Evolutionary conservation across 2,329 filamentous ascomycete genomes (phyloP).

Genomic region (Pseudocercospora ulei): DNA sequence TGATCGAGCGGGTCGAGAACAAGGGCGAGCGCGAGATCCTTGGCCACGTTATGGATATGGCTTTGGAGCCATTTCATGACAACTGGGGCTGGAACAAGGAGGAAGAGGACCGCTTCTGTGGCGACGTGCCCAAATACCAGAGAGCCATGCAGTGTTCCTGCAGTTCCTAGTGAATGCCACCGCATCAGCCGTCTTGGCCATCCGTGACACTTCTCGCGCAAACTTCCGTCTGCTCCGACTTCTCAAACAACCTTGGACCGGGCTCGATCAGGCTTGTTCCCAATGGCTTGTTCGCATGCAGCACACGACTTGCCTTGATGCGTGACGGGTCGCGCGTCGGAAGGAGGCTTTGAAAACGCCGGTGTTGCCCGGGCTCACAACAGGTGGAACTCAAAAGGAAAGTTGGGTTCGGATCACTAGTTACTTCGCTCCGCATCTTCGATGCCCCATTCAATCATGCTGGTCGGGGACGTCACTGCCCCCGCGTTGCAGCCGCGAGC

Average conservation of each 20-base stretch:
- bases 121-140: conserved; percentile 68
- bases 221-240: conserved; percentile 17
- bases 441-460: too few relatives aligned
- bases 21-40: conserved; percentile 71
- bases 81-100: conserved; percentile 56
- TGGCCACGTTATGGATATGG: conserved; percentile 68
- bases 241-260: conserved; percentile 25
- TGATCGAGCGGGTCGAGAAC: conserved; percentile 82
- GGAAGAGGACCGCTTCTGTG: conserved; percentile 74
- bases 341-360: background rate
- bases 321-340: background rate
- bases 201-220: conserved; percentile 12
- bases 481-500: too few relatives aligned
- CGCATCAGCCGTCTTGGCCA: conserved; percentile 4
- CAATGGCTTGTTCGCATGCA: background rate
- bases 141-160: conserved; percentile 90
- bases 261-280: background rate
- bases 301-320: background rate
- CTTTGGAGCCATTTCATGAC: conserved; percentile 74
- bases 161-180: conserved; percentile 55
- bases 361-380: conserved; percentile 1
- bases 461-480: too few relatives aligned
- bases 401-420: too few relatives aligned
- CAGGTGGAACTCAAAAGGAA: too few relatives aligned
- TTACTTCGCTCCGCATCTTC: too few relatives aligned